Evolutionary conservation across 176 grass and related monocot species (phyloP).

Genomic region (Secale cereale): DNA sequence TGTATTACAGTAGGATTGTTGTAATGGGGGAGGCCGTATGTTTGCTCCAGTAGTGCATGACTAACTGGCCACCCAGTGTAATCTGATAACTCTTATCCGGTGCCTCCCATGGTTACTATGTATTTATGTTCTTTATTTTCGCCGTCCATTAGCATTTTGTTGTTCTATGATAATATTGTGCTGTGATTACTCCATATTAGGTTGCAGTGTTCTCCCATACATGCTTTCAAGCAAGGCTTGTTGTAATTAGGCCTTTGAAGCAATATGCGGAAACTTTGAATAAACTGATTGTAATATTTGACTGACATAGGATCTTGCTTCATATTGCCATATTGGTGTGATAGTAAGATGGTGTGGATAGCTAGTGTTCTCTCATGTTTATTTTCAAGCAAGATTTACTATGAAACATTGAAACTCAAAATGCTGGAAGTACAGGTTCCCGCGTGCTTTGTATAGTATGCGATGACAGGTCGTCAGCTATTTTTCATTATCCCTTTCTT

Average conservation of each 20-base stretch:
- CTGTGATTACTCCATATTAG: not conserved
- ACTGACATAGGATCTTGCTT: not conserved
- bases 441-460: too few relatives aligned
- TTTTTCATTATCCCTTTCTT: not conserved
- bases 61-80: slow-evolving; percentile 19
- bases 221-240: not conserved
- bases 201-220: not conserved
- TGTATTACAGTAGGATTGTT: slow-evolving; percentile 22
- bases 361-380: not conserved
- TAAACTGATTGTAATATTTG: not conserved
- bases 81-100: slow-evolving; percentile 37
- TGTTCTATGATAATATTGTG: not conserved
- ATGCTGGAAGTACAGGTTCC: not conserved
- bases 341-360: not conserved
- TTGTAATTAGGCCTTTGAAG: not conserved
- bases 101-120: slow-evolving; percentile 6
- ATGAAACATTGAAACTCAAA: not conserved
- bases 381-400: not conserved
- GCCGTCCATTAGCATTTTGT: not conserved
- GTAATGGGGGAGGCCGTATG: slow-evolving; percentile 19
- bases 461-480: too few relatives aligned
- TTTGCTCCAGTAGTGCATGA: slow-evolving; percentile 21
- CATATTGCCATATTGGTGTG: not conserved
- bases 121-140: slow-evolving; percentile 12
- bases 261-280: not conserved